Evolutionary conservation across 257 asterid species (phyloP), one percentile per base, ranked within the genome.

Genomic region (Voacanga thouarsii): DNA sequence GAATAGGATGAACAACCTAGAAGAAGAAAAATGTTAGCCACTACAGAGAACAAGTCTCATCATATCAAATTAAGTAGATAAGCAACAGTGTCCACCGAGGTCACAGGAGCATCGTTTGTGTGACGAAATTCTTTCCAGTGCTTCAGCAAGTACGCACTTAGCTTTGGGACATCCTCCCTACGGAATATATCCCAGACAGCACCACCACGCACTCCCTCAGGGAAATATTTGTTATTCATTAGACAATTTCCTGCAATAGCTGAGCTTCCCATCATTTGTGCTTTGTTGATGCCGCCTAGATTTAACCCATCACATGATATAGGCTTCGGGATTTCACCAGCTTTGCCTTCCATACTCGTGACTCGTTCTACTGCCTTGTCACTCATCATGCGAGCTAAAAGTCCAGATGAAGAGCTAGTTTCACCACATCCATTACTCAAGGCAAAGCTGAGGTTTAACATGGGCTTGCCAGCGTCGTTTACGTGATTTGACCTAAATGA

Each of bases 161-260:
- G 61, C 81, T 84, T 86, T 39, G 88, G 85, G 56, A 86, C 90
- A 72, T 86, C 90, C 83, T 86, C 86, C 51, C 90, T 78, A 47
- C 88, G 88, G 56, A 86, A 86, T 66, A 86, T 84, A 78, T 86
- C 90, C 90, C 90, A 87, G 65, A 84, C 82, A 68, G 90, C 90
- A 79, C 88, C 87, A 7, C 83, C 83, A 66, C 76, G 76, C 65
- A 41, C 76, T 70, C 37, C 66, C 72, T 69, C 72, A 45, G 60
- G 45, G 77, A 39, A 45, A 44, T 80, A 71, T 39, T 78, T 49
- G 23, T 80, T 78, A 14, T 72, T 78, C 69, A 67, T 76, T 39
- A 69, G 73, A 75, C 33, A 50, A 56, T 77, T 76, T 23, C 60
- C 60, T 55, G 76, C 61, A 23, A 57, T 10, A 14, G 69, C 79